These are phyloP conservation scores for Theobroma grandiflorum DNA, from an alignment of 441 rosid genomes.

Conservation along the genomic window DNA sequence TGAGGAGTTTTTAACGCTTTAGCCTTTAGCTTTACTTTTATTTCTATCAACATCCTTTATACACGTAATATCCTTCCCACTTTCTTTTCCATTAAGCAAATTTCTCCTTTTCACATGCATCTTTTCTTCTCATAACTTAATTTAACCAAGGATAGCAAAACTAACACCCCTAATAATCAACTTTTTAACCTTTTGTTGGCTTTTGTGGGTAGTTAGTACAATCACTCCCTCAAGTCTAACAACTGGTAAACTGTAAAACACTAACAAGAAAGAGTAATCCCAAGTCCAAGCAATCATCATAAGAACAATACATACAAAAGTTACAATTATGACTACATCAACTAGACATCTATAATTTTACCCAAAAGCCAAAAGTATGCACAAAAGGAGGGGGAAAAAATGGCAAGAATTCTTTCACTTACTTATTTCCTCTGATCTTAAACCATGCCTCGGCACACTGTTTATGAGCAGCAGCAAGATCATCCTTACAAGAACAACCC, in stretches of 20 bases:
- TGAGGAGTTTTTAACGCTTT: constrained; percentile 36
- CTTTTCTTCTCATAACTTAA: constrained; percentile 16
- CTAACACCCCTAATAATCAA: neutral
- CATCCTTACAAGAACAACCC: constrained; percentile 94
- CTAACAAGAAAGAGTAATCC: neutral
- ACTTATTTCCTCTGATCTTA: constrained; percentile 94
- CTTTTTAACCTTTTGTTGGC: constrained; percentile 5
- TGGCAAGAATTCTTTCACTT: constrained; percentile 31
- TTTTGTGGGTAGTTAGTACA: constrained; percentile 14
- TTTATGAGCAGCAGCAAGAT: constrained; percentile 94
- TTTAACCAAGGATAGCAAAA: neutral
- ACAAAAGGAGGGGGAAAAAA: neutral
- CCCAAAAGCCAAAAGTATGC: constrained; percentile 11
- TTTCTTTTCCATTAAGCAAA: constrained; percentile 33
- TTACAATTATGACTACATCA: neutral
- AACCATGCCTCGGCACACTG: constrained; percentile 97
- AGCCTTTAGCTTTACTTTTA: constrained; percentile 41
- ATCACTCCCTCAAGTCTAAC: constrained; percentile 7
- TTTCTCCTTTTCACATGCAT: constrained; percentile 9
- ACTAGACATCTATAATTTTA: constrained; percentile 16
- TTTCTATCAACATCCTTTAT: constrained; percentile 33
- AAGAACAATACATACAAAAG: neutral
- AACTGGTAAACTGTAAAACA: neutral
- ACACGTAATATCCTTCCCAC: constrained; percentile 28
- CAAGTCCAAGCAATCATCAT: constrained; percentile 19